Conservation (phyloP, 2,329 filamentous ascomycete species). For the Aspergillus neotritici region DNA sequence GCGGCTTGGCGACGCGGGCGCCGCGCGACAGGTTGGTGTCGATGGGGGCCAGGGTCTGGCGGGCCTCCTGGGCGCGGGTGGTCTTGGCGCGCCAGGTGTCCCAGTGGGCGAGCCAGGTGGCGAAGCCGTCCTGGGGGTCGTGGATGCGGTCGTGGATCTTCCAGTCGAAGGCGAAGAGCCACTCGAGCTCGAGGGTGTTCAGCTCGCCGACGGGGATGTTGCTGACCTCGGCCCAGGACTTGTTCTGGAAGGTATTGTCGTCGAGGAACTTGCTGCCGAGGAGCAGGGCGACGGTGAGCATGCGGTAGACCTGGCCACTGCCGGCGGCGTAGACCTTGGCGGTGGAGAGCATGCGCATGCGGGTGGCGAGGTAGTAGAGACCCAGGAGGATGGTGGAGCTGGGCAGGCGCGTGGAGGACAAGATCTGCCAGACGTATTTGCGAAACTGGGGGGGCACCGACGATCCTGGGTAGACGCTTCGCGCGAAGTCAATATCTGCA, state of each 20-base stretch:
- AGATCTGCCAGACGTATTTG: conserved; percentile 86
- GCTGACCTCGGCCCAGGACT: conserved; percentile 93
- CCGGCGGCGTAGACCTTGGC: conserved; percentile 51
- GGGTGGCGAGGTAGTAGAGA: conserved; percentile 80
- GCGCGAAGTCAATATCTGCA: conserved; percentile 58
- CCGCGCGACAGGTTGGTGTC: conserved; percentile 58
- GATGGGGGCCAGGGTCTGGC: conserved; percentile 54
- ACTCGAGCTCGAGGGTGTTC: conserved; percentile 80
- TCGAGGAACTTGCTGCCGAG: conserved; percentile 93
- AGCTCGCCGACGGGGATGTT: conserved; percentile 78
- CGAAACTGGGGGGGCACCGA: conserved; percentile 68
- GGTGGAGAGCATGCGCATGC: conserved; percentile 67
- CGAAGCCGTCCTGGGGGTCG: conserved; percentile 63
- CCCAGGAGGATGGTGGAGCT: conserved; percentile 87
- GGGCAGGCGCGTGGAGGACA: conserved; percentile 82
- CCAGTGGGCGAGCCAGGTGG: conserved; percentile 62
- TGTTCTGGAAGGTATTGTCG: conserved; percentile 96
- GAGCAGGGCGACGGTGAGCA: conserved; percentile 77
- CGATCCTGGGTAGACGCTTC: conserved; percentile 58
- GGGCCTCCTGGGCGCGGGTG: conserved; percentile 43
- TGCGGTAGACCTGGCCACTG: conserved; percentile 73
- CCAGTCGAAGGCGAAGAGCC: conserved; percentile 78
- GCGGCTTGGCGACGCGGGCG: conserved; percentile 45
- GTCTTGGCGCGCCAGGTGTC: conserved; percentile 55
- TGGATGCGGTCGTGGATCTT: conserved; percentile 80